Evolutionary conservation across 192 early-diverging fungal species (phyloP).

Genomic region (Backusella morwellensis): DNA sequence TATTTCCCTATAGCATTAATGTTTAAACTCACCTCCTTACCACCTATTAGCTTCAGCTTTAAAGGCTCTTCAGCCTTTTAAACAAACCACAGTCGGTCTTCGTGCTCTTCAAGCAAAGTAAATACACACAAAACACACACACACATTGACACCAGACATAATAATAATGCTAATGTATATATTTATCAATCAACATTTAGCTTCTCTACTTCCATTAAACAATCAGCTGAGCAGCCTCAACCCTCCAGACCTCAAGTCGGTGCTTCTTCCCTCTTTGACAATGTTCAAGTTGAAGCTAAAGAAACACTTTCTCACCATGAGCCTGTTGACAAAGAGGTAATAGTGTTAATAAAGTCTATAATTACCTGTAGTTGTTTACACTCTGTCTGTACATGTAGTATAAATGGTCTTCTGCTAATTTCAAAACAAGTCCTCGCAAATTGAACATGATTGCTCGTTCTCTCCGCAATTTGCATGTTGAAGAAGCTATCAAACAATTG

Average conservation of each 20-base stretch:
- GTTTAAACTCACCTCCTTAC: not conserved
- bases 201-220: constrained; percentile 15
- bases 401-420: constrained; percentile 60
- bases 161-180: not conserved
- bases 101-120: constrained; percentile 9
- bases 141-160: not conserved
- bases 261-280: constrained; percentile 40
- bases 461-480: constrained; percentile 59
- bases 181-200: not conserved
- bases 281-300: constrained; percentile 25
- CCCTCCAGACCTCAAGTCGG: constrained; percentile 29
- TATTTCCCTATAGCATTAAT: not conserved
- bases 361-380: too few species aligned
- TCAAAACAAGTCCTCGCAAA: constrained; percentile 69
- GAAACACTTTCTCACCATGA: constrained; percentile 36
- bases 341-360: not conserved
- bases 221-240: constrained; percentile 27
- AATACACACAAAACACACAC: not conserved
- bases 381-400: constrained; percentile 29
- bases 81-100: not conserved
- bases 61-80: constrained; percentile 25
- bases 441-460: constrained; percentile 71
- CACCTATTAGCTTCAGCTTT: constrained; percentile 13
- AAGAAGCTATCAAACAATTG: constrained; percentile 79
- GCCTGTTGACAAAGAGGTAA: constrained; percentile 52